Evolutionary conservation across 2,329 filamentous ascomycete genomes (phyloP).

Genomic region (Ophiostoma australiae): DNA sequence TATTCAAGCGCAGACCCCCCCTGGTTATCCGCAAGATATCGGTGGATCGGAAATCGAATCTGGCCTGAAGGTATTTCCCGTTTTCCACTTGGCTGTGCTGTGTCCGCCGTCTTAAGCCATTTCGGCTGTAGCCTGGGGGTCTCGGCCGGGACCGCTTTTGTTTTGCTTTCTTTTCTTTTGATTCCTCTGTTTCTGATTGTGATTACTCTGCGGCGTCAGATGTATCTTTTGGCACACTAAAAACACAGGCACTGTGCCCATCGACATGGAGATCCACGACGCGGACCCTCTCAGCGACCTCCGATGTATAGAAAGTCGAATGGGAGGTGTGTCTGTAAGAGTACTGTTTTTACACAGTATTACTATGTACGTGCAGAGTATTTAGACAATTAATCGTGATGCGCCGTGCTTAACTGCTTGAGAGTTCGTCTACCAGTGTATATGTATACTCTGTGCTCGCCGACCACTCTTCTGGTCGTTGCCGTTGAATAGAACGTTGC

Average conservation of each 20-base stretch:
- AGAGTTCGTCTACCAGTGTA: not conserved
- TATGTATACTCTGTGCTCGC: not conserved
- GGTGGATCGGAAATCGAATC: not conserved
- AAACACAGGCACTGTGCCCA: slow-evolving; percentile 1
- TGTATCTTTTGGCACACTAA: slow-evolving; percentile 4
- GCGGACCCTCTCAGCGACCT: slow-evolving; percentile 2
- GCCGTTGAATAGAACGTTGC: not conserved
- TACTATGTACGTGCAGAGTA: no score
- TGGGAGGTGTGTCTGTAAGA: not conserved
- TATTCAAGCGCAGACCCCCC: not conserved
- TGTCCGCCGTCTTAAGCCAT: not conserved
- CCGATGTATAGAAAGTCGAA: not conserved
- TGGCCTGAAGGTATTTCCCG: not conserved
- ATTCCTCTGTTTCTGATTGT: not conserved
- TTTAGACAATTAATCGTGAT: no score
- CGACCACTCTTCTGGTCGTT: not conserved
- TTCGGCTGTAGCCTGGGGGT: not conserved
- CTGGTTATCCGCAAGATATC: not conserved
- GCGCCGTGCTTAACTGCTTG: not conserved
- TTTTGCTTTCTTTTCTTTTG: no score
- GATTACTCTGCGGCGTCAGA: not conserved
- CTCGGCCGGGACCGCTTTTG: not conserved
- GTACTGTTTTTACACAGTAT: not conserved
- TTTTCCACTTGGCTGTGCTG: not conserved
- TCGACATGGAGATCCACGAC: slow-evolving; percentile 6